These are phyloP conservation scores for Cordyceps fumosorosea DNA, from an alignment of 2,329 filamentous ascomycete species.

Conservation along the genomic window DNA sequence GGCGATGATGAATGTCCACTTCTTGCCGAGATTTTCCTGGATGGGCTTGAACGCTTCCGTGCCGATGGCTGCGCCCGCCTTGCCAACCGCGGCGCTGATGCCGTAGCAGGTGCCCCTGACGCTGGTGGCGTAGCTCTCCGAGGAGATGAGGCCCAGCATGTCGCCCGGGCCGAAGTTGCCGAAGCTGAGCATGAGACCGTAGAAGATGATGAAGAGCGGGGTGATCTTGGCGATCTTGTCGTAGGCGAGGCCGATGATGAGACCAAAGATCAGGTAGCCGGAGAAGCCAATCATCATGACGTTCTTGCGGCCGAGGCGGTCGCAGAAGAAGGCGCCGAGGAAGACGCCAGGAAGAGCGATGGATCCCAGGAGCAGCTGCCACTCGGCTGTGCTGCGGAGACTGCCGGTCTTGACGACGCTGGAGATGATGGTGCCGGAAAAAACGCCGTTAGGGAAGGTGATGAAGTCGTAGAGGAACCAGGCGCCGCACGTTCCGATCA, in stretches of 20 bases:
- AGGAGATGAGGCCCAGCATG: constrained; percentile 43
- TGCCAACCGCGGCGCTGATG: constrained; percentile 44
- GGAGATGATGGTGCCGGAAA: constrained; percentile 37
- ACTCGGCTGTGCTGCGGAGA: constrained; percentile 37
- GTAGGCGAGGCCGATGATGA: constrained; percentile 45
- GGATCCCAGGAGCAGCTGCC: constrained; percentile 39
- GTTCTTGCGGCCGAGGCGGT: constrained; percentile 41
- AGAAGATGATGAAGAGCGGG: constrained; percentile 45
- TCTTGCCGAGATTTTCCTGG: constrained; percentile 36
- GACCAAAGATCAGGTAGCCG: constrained; percentile 43
- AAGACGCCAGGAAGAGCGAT: constrained; percentile 43
- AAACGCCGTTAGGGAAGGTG: constrained; percentile 42
- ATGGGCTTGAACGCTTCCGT: constrained; percentile 45
- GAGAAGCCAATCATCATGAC: constrained; percentile 45
- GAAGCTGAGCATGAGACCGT: constrained; percentile 43
- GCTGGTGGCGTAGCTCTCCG: constrained; percentile 45
- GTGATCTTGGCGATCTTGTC: constrained; percentile 40
- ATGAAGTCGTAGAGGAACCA: constrained; percentile 49
- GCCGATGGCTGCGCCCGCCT: constrained; percentile 44
- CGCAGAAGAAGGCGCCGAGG: constrained; percentile 41
- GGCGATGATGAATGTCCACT: constrained; percentile 46
- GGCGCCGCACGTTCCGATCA: constrained; percentile 47
- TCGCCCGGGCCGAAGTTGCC: constrained; percentile 45
- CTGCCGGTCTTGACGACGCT: constrained; percentile 27
- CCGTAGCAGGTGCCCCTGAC: constrained; percentile 45